A percentile compares a stretch with the other conserved stretches of the same genome.
Conservation (phyloP, 2,329 filamentous ascomycete genomes). For the Cladosporium sp. region DNA sequence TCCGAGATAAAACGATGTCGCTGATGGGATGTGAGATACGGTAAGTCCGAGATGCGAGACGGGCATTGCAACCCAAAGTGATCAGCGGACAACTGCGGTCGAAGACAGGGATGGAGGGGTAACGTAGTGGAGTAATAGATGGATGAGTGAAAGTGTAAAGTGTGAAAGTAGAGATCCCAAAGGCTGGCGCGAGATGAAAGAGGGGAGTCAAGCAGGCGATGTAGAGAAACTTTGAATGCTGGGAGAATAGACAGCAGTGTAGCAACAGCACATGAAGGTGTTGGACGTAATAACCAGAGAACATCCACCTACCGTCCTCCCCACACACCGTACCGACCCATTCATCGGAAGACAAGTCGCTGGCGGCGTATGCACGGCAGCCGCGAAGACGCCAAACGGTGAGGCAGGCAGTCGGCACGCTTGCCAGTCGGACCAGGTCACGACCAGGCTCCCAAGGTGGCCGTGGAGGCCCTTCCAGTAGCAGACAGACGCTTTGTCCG, state of each 20-base stretch:
- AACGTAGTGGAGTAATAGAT: conserved; percentile 1
- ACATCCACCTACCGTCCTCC: conserved; percentile 9
- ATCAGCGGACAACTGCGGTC: not conserved
- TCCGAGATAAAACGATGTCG: conserved; percentile 78
- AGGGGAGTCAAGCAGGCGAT: conserved; percentile 16
- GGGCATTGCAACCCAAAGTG: conserved; percentile 45
- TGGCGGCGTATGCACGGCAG: conserved; percentile 18
- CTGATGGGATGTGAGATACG: conserved; percentile 73
- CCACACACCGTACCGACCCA: conserved; percentile 2
- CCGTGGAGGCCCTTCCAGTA: conserved; percentile 9
- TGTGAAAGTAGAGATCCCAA: conserved; percentile 2
- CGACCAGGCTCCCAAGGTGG: conserved; percentile 13
- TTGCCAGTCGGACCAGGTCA: not conserved
- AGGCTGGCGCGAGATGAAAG: not conserved
- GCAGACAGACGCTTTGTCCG: conserved; percentile 1
- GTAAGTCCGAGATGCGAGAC: conserved; percentile 60
- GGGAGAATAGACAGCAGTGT: conserved; percentile 13
- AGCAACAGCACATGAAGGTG: conserved; percentile 12
- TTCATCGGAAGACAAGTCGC: conserved; percentile 16
- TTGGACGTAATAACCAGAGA: conserved; percentile 11
- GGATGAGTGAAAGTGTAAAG: conserved; percentile 1
- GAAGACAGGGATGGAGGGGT: not conserved
- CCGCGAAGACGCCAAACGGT: conserved; percentile 14
- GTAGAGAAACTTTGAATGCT: conserved; percentile 12
- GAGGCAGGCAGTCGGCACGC: conserved; percentile 18